Base-by-base conservation (phyloP, 441 rosid species). In the Daphne laureola region DNA sequence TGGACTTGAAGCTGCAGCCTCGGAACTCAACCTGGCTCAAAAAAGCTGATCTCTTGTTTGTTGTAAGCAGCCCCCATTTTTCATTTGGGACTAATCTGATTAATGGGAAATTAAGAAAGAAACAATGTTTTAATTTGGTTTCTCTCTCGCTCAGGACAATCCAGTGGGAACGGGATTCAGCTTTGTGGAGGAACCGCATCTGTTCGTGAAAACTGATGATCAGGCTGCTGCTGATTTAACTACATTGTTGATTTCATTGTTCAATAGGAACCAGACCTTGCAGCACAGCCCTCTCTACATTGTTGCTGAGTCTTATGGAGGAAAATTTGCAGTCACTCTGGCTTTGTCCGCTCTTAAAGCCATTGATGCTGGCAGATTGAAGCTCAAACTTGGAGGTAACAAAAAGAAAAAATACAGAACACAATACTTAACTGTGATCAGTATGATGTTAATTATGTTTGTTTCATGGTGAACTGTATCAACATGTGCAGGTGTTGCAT, bases 121-220 rank as follows among this genome's bases (percentile, higher is more conserved):
- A n/a, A n/a, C n/a, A n/a, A n/a, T n/a, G 35, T 26, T 31, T 26
- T 53, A 17, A 48, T 62, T 4, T 17, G 51, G 1, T 25, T 36
- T 42, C 51, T n/a, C n/a, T n/a, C n/a, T n/a, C n/a, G n/a, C n/a
- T 16, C 52, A 87, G 98, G 96, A 91, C 67, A 83, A 81, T 55
- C 98, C 98, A 38, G 98, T 91, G 9, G 98, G 98, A 15, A 63
- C 96, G 42, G 98, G 98, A 52, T 91, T 67, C 63, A 91, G 98
- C 68, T 91, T 58, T 66, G 95, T 85, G 62, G 98, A 87, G 49
- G 87, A 80, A 14, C 17, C 53, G 13, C 46, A 51, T 8, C 64
- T 78, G 56, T 72, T 77, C 49, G 96, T 73, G 63, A 83, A 80
- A 69, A 87, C 73, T 55, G 98, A 91, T 62, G 76, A 62, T 40